Conservation (phyloP, 306 rosid species). For the Phaseolus lunatus region DNA sequence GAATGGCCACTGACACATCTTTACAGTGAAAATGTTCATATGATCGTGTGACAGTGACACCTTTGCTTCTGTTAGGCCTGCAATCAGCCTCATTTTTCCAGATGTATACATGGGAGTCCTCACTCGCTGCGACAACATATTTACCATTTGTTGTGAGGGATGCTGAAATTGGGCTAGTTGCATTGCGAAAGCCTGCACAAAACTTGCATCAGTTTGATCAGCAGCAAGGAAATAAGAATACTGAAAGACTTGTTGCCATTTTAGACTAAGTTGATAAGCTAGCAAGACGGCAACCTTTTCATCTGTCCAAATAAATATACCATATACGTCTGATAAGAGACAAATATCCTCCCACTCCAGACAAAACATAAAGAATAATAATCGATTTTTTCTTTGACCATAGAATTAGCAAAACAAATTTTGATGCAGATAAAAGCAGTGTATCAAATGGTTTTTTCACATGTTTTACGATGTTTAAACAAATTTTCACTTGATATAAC, state of each 20-base stretch:
- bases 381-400: neutral
- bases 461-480: conserved; percentile 1
- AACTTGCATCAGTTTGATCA: conserved; percentile 42
- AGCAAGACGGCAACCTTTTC: neutral
- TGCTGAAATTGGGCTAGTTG: conserved; percentile 89
- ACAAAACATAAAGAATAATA: neutral
- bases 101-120: conserved; percentile 89
- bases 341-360: conserved; percentile 6
- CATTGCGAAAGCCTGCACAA: conserved; percentile 84
- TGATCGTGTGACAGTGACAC: conserved; percentile 70
- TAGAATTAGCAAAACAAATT: conserved; percentile 28
- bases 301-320: conserved; percentile 2
- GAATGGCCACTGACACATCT: conserved; percentile 87
- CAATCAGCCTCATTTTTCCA: conserved; percentile 97
- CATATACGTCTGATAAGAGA: neutral
- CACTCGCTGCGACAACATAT: conserved; percentile 90
- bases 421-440: conserved; percentile 34
- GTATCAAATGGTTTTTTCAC: conserved; percentile 28
- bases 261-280: conserved; percentile 17
- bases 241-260: conserved; percentile 37
- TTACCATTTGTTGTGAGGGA: conserved; percentile 82
- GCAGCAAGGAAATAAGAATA: conserved; percentile 34
- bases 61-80: conserved; percentile 83
- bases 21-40: conserved; percentile 95
- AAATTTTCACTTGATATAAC: conserved; percentile 19